Base-by-base conservation (phyloP, 1,284 basidiomycete species). In the Rhodotorula mucilaginosa region DNA sequence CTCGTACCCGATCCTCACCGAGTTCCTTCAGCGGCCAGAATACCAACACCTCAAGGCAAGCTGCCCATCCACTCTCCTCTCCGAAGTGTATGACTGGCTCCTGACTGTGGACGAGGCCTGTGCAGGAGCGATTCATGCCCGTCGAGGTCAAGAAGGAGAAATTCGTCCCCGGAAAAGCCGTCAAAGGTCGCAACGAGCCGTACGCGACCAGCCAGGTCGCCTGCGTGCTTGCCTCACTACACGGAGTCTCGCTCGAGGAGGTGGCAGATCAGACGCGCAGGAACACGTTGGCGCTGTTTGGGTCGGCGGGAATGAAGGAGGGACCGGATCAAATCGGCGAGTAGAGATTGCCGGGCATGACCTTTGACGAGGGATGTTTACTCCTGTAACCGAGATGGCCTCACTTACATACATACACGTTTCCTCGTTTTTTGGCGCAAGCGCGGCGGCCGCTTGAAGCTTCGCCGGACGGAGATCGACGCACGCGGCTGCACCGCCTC, bases 131-230 rank as follows among this genome's bases (percentile, higher is more conserved):
- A 21, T 89, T 87, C 80, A 84, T 87, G 75, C 86, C 88, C 5
- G 75, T 83, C 34, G 79, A 84, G 18, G 84, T 85, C 56, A 89
- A 89, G 78, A 87, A 89, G 16, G 91, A 94, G 75, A 86, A 86
- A 10, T 90, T 88, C 79, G 83, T 84, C 7, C 78, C 80, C 16
- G 89, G 88, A 1, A 85, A 85, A 75, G 84, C 88, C 1, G 88
- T 93, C 60, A 94, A 95, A 80, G 90, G 91, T 0, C 83, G 93
- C 26, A 92, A 91, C 78, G 93, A 95, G 79, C 91, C 93, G 1
- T 85, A 83, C 26, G 84, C 88, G 5, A 86, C 91, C 52, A 90
- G 89, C 4, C 85, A 86, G 19, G 87, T 95, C 19, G 92, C 90
- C 15, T 91, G 89, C 85, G 87, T 92, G 5, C 83, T 93, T 15